A percentile compares a stretch with the other conserved stretches of the same genome.
Evolutionary conservation across 176 grass and related monocot species (phyloP).

Genomic region (Bromus sterilis): DNA sequence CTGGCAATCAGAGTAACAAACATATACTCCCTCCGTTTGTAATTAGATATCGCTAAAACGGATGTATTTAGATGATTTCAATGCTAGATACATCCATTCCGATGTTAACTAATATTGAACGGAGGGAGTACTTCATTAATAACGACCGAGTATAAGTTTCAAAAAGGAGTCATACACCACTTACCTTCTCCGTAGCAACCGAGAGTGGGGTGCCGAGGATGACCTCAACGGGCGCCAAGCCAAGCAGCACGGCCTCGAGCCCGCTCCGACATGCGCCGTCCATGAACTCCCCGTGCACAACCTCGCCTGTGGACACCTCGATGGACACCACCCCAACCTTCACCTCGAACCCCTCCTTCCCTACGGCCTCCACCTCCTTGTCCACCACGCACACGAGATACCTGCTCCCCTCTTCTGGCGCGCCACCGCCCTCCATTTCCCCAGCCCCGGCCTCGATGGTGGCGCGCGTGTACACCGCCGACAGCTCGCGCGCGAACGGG

Average conservation of each 20-base stretch:
- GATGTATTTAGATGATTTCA: too few relatives aligned
- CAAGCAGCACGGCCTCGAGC: conserved; percentile 73
- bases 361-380: conserved; percentile 38
- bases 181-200: conserved; percentile 58
- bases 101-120: too few relatives aligned
- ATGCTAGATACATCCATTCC: too few relatives aligned
- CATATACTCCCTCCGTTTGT: too few relatives aligned
- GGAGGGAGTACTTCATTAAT: too few relatives aligned
- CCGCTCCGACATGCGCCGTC: conserved; percentile 48
- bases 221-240: conserved; percentile 68
- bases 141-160: too few relatives aligned
- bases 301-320: conserved; percentile 76
- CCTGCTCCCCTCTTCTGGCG: conserved; percentile 32
- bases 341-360: conserved; percentile 40
- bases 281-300: conserved; percentile 78
- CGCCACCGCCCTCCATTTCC: conserved; percentile 40
- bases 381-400: conserved; percentile 82
- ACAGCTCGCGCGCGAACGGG: conserved; percentile 53
- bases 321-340: conserved; percentile 55
- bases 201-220: conserved; percentile 67
- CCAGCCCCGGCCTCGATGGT: conserved; percentile 83
- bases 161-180: too few relatives aligned
- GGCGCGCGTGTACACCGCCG: conserved; percentile 76
- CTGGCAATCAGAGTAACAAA: not conserved
- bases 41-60: too few relatives aligned